phyloP scores from a whole-genome alignment of 2,329 filamentous ascomycete genomes.

The Aspergillus amoenus region DNA sequence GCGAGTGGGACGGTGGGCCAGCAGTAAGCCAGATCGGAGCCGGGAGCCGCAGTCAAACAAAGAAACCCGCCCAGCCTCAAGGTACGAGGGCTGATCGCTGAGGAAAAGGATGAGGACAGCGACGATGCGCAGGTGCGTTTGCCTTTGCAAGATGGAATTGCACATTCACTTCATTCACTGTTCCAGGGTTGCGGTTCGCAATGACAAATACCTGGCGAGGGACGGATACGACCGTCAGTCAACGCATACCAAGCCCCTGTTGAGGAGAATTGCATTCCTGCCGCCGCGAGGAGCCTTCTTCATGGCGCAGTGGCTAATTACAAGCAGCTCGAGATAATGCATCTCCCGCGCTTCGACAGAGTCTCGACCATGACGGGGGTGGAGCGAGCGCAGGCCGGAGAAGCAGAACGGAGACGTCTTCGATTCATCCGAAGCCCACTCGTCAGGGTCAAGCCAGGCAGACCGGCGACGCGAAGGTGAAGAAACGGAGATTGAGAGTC shows the following conservation, averaged over 20 bases:
- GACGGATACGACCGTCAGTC: too few relatives aligned
- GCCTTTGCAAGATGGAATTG: too few relatives aligned
- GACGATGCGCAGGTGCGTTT: too few relatives aligned
- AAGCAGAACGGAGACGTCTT: too few relatives aligned
- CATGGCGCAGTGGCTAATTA: too few relatives aligned
- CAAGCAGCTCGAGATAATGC: background rate
- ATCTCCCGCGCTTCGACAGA: background rate
- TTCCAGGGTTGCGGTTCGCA: background rate
- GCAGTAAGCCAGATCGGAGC: background rate
- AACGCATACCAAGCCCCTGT: too few relatives aligned
- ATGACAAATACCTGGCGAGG: background rate
- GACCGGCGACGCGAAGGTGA: background rate
- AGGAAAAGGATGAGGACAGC: background rate
- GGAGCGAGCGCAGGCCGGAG: too few relatives aligned
- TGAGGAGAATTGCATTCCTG: background rate
- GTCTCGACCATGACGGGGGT: background rate
- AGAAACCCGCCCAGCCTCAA: background rate
- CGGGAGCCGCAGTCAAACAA: background rate
- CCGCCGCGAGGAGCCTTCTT: background rate
- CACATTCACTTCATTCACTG: too few relatives aligned
- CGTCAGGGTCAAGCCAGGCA: too few relatives aligned
- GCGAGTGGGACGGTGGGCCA: too few relatives aligned
- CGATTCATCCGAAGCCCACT: too few relatives aligned
- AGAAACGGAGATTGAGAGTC: background rate
- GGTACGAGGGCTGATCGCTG: background rate